Percentiles rank a stretch among this genome's conserved stretches.
Conservation (phyloP, 371 early-diverging fungal species). For the Blakeslea trispora region DNA sequence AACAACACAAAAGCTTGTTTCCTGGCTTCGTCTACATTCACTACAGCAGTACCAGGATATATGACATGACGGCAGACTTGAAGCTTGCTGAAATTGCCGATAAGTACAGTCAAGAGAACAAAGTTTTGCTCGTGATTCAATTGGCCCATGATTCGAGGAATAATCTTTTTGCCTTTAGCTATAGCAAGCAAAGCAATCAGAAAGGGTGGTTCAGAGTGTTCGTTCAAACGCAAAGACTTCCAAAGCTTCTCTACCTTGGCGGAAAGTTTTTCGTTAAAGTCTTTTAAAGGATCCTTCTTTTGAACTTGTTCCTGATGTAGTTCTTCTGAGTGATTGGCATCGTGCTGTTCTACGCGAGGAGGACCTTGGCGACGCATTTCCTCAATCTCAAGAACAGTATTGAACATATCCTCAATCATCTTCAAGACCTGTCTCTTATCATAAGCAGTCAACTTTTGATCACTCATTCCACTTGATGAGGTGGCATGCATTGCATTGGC, state of each 20-base stretch:
- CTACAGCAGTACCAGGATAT: slow-evolving; percentile 50
- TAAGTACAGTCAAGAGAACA: slow-evolving; percentile 72
- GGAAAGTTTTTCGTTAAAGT: slow-evolving; percentile 51
- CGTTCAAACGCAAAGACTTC: slow-evolving; percentile 50
- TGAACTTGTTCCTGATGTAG: slow-evolving; percentile 48
- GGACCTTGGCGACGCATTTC: slow-evolving; percentile 74
- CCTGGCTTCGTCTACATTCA: slow-evolving; percentile 53
- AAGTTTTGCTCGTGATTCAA: slow-evolving; percentile 78
- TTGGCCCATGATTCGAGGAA: slow-evolving; percentile 83
- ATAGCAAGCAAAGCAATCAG: slow-evolving; percentile 70
- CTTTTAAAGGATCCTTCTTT: slow-evolving; percentile 37
- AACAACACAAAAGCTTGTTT: slow-evolving; percentile 40
- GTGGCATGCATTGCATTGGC: background rate
- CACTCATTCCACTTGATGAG: too few species aligned
- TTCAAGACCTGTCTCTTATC: slow-evolving; percentile 68
- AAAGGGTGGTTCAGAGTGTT: slow-evolving; percentile 14
- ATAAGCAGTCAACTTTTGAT: background rate
- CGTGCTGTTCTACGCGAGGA: slow-evolving; percentile 24
- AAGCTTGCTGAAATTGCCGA: slow-evolving; percentile 81
- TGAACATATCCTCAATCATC: slow-evolving; percentile 80
- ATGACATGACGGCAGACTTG: slow-evolving; percentile 79
- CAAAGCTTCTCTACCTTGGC: slow-evolving; percentile 62
- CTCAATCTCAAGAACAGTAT: slow-evolving; percentile 77
- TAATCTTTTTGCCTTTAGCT: slow-evolving; percentile 83
- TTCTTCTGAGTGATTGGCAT: background rate